phyloP scores from a whole-genome alignment of 345 rosid genomes.

The Ceriops decandra region DNA sequence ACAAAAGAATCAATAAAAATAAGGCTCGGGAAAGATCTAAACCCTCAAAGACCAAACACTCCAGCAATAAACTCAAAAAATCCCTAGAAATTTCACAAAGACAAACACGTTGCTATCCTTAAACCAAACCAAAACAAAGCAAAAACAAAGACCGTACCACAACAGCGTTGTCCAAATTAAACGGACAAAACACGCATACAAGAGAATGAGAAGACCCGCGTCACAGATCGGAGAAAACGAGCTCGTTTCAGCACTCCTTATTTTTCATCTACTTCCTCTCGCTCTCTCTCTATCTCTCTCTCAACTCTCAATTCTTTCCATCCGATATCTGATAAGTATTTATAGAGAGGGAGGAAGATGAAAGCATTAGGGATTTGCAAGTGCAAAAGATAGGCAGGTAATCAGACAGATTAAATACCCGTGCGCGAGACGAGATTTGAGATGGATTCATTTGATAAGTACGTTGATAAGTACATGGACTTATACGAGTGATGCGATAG shows the following conservation, averaged over 20 bases:
- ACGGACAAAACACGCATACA: not conserved
- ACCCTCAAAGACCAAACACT: not conserved
- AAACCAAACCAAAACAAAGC: not conserved
- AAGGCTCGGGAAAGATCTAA: not conserved
- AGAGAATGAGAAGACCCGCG: not conserved
- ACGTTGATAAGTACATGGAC: not conserved
- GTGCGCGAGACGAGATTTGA: not conserved
- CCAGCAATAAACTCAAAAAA: not conserved
- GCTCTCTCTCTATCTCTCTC: not conserved
- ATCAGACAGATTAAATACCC: not conserved
- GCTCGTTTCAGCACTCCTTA: not conserved
- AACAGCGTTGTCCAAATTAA: not conserved
- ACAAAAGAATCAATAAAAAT: not conserved
- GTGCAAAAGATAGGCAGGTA: not conserved
- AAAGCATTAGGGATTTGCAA: conserved; percentile 3
- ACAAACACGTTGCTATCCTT: not conserved
- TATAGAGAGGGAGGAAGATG: not conserved
- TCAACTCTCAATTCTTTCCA: too few species aligned
- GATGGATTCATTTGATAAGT: too few species aligned
- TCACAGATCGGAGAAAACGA: conserved; percentile 1
- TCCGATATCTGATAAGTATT: not conserved
- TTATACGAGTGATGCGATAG: not conserved
- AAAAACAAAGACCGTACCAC: too few species aligned
- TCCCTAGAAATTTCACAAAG: not conserved
- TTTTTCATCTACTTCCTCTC: too few species aligned